Conservation (phyloP, 805 yeast genomes). For the Cyberlindnera americana region DNA sequence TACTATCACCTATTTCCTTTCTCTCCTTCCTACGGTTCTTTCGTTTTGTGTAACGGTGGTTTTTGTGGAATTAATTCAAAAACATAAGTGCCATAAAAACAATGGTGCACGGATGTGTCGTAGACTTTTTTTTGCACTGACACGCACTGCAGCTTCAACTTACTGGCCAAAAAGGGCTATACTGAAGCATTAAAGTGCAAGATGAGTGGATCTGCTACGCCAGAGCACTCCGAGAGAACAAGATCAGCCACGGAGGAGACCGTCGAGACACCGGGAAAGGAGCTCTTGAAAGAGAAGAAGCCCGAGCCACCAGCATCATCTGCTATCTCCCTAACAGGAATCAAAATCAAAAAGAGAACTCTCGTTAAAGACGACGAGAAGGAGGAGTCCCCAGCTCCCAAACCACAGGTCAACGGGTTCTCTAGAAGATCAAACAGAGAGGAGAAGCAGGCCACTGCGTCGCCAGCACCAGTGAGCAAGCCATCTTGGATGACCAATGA, state of each 20-base stretch:
- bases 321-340: background rate
- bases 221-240: background rate
- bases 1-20: background rate
- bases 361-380: background rate
- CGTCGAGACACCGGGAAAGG: constrained; percentile 1
- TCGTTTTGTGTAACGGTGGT: no score
- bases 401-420: constrained; percentile 7
- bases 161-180: no score
- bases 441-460: background rate
- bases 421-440: constrained; percentile 10
- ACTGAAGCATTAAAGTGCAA: no score
- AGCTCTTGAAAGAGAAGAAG: constrained; percentile 1
- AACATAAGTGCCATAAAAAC: no score
- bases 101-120: constrained; percentile 5
- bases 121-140: background rate
- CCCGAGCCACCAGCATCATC: background rate
- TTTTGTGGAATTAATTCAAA: no score
- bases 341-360: constrained; percentile 19
- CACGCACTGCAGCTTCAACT: no score
- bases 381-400: background rate
- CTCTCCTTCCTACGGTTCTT: no score
- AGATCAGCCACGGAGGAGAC: background rate
- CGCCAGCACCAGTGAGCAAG: background rate
- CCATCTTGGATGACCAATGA: constrained; percentile 11
- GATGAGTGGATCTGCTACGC: constrained; percentile 3